Percentiles rank a stretch among this genome's conserved stretches.
These are phyloP conservation scores for Lentinus polychrous DNA, from an alignment of 1,284 basidiomycete species.

Conservation along the genomic window DNA sequence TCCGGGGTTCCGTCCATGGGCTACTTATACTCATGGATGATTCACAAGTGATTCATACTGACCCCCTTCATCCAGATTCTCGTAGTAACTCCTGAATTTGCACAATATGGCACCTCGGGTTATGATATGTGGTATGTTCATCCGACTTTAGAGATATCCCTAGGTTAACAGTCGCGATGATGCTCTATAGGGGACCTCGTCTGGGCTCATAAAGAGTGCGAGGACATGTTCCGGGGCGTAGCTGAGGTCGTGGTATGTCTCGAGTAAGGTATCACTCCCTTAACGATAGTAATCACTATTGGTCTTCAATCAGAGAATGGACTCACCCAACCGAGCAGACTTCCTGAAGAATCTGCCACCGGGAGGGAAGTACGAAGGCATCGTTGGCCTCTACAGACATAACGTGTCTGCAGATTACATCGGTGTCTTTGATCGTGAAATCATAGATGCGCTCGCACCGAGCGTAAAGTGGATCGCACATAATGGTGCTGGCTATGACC, in stretches of 20 bases:
- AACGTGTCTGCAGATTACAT: constrained; percentile 59
- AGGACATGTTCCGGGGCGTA: constrained; percentile 56
- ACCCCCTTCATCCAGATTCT: too few species aligned
- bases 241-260: constrained; percentile 71
- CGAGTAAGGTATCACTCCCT: not conserved
- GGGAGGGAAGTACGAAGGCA: constrained; percentile 68
- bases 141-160: not conserved
- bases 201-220: constrained; percentile 76
- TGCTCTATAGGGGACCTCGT: constrained; percentile 51
- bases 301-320: constrained; percentile 30
- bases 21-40: too few species aligned
- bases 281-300: not conserved
- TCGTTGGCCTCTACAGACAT: constrained; percentile 77
- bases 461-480: constrained; percentile 83
- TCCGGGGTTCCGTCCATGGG: too few species aligned
- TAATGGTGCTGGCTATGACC: constrained; percentile 91
- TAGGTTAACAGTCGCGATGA: not conserved
- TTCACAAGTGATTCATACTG: too few species aligned
- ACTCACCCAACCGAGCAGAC: constrained; percentile 56
- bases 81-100: too few species aligned
- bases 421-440: constrained; percentile 75
- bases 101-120: constrained; percentile 15
- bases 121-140: constrained; percentile 15
- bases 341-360: constrained; percentile 63
- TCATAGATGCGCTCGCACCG: constrained; percentile 61